phyloP scores from a whole-genome alignment of 2,329 filamentous ascomycete genomes.

The Arthrinium phaeospermum region DNA sequence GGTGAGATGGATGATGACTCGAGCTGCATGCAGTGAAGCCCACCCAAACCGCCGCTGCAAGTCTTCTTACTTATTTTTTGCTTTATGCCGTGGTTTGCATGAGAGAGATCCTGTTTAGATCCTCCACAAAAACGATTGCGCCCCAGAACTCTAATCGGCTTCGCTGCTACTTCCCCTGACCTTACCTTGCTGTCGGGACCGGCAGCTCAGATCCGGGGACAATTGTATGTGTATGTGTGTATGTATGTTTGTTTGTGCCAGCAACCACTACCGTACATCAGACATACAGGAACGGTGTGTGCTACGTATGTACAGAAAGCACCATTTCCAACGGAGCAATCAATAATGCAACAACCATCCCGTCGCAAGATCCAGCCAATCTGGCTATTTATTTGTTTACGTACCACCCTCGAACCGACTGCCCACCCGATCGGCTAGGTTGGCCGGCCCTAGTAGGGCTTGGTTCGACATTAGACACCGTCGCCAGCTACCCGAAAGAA shows the following conservation, averaged over 20 bases:
- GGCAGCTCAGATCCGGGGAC: background rate
- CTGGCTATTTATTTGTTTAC: background rate
- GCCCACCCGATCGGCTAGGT: background rate
- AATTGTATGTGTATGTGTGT: background rate
- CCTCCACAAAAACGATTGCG: background rate
- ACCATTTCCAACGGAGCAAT: background rate
- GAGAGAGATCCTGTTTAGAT: background rate
- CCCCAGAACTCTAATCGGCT: background rate
- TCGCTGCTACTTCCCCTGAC: background rate
- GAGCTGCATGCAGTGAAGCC: constrained; percentile 1
- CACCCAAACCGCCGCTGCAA: background rate
- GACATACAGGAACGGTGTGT: background rate
- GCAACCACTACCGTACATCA: background rate
- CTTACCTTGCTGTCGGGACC: background rate
- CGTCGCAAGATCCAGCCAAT: background rate
- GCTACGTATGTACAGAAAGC: background rate
- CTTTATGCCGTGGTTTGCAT: background rate
- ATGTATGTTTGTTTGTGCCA: background rate
- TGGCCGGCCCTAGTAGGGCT: background rate
- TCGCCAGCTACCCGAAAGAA: background rate
- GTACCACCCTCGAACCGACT: background rate
- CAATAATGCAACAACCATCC: background rate
- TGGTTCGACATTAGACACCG: background rate
- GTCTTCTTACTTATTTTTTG: background rate
- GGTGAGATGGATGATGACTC: background rate